These are phyloP conservation scores for Penicillium sp. DNA, from an alignment of 2,329 filamentous ascomycete genomes.

Conservation along the genomic window DNA sequence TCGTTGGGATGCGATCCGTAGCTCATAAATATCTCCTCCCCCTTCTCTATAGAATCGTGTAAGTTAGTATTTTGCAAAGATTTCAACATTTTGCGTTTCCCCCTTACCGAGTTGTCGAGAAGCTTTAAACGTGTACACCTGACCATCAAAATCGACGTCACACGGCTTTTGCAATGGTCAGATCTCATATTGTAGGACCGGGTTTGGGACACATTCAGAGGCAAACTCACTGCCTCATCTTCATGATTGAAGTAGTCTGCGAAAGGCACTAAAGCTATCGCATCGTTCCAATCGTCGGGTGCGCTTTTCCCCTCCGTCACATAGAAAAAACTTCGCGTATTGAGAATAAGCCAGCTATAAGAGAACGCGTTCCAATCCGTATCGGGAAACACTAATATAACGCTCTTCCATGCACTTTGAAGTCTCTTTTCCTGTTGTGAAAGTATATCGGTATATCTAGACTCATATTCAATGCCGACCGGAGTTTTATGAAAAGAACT, in stretches of 20 bases:
- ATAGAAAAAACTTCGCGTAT: slow-evolving; percentile 59
- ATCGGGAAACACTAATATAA: slow-evolving; percentile 42
- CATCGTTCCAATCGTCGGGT: slow-evolving; percentile 39
- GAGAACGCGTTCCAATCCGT: slow-evolving; percentile 42
- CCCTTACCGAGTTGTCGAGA: slow-evolving; percentile 25
- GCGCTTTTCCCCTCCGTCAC: slow-evolving; percentile 37
- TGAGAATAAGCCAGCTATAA: slow-evolving; percentile 59
- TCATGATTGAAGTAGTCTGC: slow-evolving; percentile 47
- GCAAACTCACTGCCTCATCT: slow-evolving; percentile 38
- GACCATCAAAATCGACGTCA: slow-evolving; percentile 33
- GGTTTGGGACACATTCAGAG: no score
- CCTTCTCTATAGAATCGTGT: no score
- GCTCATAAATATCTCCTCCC: slow-evolving; percentile 42
- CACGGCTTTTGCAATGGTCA: slow-evolving; percentile 25
- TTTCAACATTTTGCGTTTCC: no score
- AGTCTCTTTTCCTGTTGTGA: slow-evolving; percentile 54
- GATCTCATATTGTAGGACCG: no score
- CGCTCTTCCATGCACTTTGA: slow-evolving; percentile 46
- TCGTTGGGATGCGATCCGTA: slow-evolving; percentile 43
- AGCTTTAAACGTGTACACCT: slow-evolving; percentile 32
- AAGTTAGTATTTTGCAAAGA: no score
- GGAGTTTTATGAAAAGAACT: slow-evolving; percentile 22
- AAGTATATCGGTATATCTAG: slow-evolving; percentile 32
- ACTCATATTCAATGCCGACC: slow-evolving; percentile 31
- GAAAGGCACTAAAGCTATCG: slow-evolving; percentile 44